These are phyloP conservation scores for Cyberlindnera maritima DNA, from an alignment of 805 yeast genomes.

Conservation along the genomic window DNA sequence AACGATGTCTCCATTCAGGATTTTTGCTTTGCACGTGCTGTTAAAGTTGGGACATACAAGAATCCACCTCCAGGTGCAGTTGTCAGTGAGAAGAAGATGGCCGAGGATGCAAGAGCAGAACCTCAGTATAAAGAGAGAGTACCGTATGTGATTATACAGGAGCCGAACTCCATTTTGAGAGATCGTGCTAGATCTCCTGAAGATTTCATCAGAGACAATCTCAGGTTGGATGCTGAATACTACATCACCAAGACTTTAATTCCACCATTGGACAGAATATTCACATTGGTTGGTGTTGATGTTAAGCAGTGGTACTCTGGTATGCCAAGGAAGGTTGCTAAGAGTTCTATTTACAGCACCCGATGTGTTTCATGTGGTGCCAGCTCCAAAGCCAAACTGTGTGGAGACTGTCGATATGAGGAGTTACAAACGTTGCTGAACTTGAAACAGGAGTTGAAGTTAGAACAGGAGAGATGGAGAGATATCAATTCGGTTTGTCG, in stretches of 20 bases:
- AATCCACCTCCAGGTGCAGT: constrained; percentile 92
- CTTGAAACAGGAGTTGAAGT: constrained; percentile 28
- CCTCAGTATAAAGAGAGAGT: constrained; percentile 90
- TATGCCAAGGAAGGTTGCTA: constrained; percentile 44
- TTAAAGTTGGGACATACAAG: constrained; percentile 79
- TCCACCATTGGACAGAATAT: constrained; percentile 86
- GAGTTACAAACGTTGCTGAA: constrained; percentile 36
- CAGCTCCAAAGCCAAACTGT: constrained; percentile 26
- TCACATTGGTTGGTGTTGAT: constrained; percentile 81
- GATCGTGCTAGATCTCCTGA: constrained; percentile 82
- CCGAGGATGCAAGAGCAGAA: constrained; percentile 65
- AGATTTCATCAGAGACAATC: constrained; percentile 49
- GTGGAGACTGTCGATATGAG: constrained; percentile 34
- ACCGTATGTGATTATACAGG: constrained; percentile 76
- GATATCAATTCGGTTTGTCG: constrained; percentile 35
- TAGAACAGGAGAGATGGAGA: constrained; percentile 28
- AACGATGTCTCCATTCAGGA: constrained; percentile 72
- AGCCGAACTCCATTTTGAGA: constrained; percentile 54
- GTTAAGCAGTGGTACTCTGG: constrained; percentile 72
- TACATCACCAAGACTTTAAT: constrained; percentile 80
- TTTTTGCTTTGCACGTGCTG: constrained; percentile 90
- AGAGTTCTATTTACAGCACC: constrained; percentile 30
- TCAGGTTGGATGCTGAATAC: constrained; percentile 73
- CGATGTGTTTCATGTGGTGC: constrained; percentile 25
- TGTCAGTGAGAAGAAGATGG: constrained; percentile 61